A percentile compares a stretch with the other conserved stretches of the same genome.
Conservation (phyloP, 352 stramenopile species). For the Ophiocytium majus region DNA sequence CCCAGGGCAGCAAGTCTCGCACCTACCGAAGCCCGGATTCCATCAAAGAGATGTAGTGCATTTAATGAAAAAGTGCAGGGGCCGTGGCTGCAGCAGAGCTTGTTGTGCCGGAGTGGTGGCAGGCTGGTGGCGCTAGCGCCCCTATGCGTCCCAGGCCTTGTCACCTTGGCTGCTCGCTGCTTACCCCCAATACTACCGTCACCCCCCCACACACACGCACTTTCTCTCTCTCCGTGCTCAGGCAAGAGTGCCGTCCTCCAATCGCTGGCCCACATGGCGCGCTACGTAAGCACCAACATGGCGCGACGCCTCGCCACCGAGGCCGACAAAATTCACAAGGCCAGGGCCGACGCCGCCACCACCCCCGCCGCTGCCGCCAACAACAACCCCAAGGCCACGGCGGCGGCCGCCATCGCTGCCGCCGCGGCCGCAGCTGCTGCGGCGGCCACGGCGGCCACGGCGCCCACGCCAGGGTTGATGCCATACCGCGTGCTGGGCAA, state of each 20-base stretch:
- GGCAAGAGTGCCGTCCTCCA: slow-evolving; percentile 35
- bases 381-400: neutral
- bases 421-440: neutral
- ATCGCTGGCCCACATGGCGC: slow-evolving; percentile 33
- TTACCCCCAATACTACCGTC: too few relatives aligned
- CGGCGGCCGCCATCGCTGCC: neutral
- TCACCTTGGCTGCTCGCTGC: too few relatives aligned
- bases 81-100: too few relatives aligned
- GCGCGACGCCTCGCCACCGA: neutral
- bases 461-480: neutral
- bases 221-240: neutral
- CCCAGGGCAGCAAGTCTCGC: too few relatives aligned
- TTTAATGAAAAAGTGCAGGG: too few relatives aligned
- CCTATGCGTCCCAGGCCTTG: too few relatives aligned
- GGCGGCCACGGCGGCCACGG: too few relatives aligned
- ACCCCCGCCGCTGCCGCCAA: neutral
- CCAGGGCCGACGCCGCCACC: neutral
- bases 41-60: too few relatives aligned
- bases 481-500: slow-evolving; percentile 5
- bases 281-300: slow-evolving; percentile 21
- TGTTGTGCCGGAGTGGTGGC: too few relatives aligned
- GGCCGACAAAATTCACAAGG: neutral
- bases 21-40: too few relatives aligned
- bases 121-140: too few relatives aligned
- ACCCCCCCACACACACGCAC: too few relatives aligned